Evolutionary conservation across 1,284 basidiomycete genomes (phyloP), one percentile per base, ranked within the genome.

Genomic region (Grifola frondosa): DNA sequence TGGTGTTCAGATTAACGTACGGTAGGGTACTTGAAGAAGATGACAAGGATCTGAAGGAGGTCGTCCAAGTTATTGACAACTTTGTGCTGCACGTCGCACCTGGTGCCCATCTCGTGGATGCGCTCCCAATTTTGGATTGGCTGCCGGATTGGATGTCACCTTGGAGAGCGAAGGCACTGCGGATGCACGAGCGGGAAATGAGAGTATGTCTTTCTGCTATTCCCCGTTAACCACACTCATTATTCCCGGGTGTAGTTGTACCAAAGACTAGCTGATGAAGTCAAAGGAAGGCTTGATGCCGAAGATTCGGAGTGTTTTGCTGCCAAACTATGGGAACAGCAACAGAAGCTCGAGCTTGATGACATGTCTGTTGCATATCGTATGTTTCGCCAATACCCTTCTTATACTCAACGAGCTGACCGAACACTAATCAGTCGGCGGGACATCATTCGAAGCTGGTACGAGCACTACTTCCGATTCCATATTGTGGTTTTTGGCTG

Each of bases 101-200:
- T 8, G 60, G 59, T 9, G 47, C 53, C 4, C 61, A 64, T 38
- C 31, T 61, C 10, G 62, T 64, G 11, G 62, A 64, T 37, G 56
- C 51, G 2, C 56, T 64, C 25, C 61, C 62, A 0, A 38, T 57
- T 8, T 38, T 63, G 6, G 62, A 64, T 23, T 40, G 23, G 9
- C 49, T 64, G 4, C 62, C 62, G 1, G 51, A 57, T 15, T 53
- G 53, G 13, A 44, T 63, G 7, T 40, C 59, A 2, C 54, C 60
- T 2, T 64, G 62, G 62, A 42, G 61, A 15, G 40, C 37, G 17
- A 42, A 54, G 26, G 62, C 62, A 4, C 21, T 23, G 11, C 37
- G 39, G 38, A 57, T 57, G 31, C 59, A 57, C 25, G 40, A 53
- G 13, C 21, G 26, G 1, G 61, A 61, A 36, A 24, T 26, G 15